These are phyloP conservation scores for Tolypocladium ovalisporum DNA, from an alignment of 2,329 filamentous ascomycete species.

Conservation along the genomic window DNA sequence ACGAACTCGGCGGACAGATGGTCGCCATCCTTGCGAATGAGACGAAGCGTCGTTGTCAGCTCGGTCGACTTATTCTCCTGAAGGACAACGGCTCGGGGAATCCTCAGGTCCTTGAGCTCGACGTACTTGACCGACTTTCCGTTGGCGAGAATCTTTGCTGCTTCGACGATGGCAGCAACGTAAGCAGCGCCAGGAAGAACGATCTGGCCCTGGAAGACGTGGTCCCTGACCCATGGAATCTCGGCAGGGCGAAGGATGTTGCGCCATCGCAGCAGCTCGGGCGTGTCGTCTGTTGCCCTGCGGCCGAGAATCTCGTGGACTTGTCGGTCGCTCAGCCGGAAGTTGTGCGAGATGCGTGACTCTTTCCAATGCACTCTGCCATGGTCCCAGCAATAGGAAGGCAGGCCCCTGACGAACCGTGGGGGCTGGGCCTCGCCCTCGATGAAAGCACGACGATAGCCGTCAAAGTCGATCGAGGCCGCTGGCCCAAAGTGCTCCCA, in stretches of 20 bases:
- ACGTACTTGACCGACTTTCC: neutral
- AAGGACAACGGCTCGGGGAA: neutral
- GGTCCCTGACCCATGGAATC: constrained; percentile 44
- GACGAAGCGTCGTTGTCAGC: neutral
- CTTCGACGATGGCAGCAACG: constrained; percentile 31
- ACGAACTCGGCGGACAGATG: neutral
- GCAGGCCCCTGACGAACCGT: constrained; percentile 11
- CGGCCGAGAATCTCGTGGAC: constrained; percentile 32
- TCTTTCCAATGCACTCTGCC: constrained; percentile 14
- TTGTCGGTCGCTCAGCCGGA: constrained; percentile 26
- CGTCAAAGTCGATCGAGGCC: neutral
- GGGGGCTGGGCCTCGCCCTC: neutral
- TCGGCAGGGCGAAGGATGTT: constrained; percentile 35
- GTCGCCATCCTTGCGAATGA: neutral
- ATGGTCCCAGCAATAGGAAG: constrained; percentile 22
- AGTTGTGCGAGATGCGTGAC: constrained; percentile 8
- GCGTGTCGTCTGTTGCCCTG: constrained; percentile 5
- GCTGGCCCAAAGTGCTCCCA: neutral
- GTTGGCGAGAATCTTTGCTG: constrained; percentile 9
- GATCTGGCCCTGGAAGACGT: constrained; percentile 38
- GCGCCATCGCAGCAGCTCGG: constrained; percentile 28
- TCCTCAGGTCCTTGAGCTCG: neutral
- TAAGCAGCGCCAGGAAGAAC: constrained; percentile 35
- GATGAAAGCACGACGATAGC: neutral
- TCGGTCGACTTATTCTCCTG: neutral